Base-by-base conservation (phyloP, 2,329 filamentous ascomycete genomes). In the Colletotrichum tropicale region DNA sequence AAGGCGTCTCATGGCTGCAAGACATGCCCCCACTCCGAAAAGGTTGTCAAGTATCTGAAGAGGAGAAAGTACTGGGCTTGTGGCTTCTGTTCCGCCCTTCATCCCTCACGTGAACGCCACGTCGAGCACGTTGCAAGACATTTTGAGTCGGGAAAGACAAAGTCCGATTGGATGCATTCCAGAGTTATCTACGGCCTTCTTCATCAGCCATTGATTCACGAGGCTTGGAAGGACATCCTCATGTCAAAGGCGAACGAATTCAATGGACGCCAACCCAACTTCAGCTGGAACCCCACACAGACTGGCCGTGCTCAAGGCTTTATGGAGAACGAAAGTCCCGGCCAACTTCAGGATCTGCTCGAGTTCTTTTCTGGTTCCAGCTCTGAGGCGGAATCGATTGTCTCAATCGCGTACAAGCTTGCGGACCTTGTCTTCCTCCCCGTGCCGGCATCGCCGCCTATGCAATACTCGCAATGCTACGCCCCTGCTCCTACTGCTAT, bases 51-150 rank as follows among this genome's bases (percentile, higher is more conserved):
- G 79, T 92, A 91, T 69, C 88, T 91, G 76, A 89, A 89, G 76
- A 92, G 93, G 85, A 89, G 91, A 78, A 92, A 91, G 82, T 91
- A 92, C 52, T 94, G 92, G 90, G 92, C 91, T 2, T 94, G 92
- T 78, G 92, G 92, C 30, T 93, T 94, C 83, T 94, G 92, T 79
- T 92, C 90, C 6, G 89, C 89, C 18, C 87, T 93, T 56, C 88
- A 93, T 74, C 88, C 91, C 18, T 91, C 91, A 15, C 90, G 91
- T 78, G 92, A 93, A 80, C 91, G 92, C 70, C 91, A 93, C 79
- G 92, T 93, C 76, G 91, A 93, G 80, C 92, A 94, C 78, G 91
- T 94, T 38, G 92, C 92, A 24, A 86, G 88, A n/a, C 92, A 94
- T 79, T 94, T 93, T 79, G 92, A 93, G 81, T 86, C 87, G 21